Evolutionary conservation across 2,329 filamentous ascomycete species (phyloP).

Genomic region (Aspergillus pseudonomiae): DNA sequence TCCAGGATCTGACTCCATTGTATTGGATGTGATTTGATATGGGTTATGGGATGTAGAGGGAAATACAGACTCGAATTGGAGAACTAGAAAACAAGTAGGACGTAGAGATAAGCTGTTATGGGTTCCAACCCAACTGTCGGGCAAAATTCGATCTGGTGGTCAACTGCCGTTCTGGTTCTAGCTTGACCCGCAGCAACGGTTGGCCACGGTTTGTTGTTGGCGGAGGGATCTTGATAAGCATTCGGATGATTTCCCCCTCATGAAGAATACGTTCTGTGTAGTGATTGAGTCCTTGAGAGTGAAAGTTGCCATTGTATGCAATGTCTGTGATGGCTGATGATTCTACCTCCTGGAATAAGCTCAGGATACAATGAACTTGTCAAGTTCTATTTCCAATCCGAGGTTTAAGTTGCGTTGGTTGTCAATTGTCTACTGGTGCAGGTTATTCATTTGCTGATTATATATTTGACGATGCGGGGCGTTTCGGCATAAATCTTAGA

Average conservation of each 20-base stretch:
- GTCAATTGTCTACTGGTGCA: neutral
- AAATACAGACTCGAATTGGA: neutral
- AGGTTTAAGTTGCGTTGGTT: neutral
- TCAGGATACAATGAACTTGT: neutral
- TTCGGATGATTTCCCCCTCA: neutral
- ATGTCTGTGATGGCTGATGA: neutral
- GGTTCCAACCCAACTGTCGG: neutral
- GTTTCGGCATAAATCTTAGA: neutral
- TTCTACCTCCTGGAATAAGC: neutral
- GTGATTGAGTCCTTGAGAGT: neutral
- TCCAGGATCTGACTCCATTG: constrained; percentile 50
- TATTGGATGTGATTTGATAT: constrained; percentile 1
- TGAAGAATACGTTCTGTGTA: too few relatives aligned
- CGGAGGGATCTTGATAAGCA: neutral
- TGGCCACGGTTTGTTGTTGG: constrained; percentile 2
- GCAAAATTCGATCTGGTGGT: constrained; percentile 6
- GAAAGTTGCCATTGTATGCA: neutral
- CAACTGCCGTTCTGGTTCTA: constrained; percentile 16
- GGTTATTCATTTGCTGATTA: neutral
- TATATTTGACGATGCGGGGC: neutral
- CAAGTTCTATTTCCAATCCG: neutral
- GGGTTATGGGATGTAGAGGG: neutral
- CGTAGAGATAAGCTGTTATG: neutral
- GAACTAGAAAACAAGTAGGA: neutral
- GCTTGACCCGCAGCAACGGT: constrained; percentile 15